Percentiles rank a stretch among this genome's conserved stretches.
These are phyloP conservation scores for Plasmodium gonderi DNA, from an alignment of 169 alveolate species.

Conservation along the genomic window DNA sequence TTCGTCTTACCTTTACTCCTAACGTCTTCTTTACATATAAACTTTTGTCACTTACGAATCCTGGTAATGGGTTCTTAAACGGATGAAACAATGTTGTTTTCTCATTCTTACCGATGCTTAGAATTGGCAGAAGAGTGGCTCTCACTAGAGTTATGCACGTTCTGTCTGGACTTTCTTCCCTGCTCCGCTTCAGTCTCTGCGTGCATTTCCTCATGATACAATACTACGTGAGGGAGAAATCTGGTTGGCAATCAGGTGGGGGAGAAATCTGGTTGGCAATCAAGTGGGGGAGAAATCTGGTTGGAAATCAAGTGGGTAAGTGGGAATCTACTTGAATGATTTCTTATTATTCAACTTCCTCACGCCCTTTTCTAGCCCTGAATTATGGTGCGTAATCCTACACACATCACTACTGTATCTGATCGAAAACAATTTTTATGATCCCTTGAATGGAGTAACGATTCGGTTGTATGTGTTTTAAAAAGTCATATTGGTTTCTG, in stretches of 20 bases:
- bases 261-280: neutral
- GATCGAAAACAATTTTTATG: too few relatives aligned
- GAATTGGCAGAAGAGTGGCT: constrained; percentile 58
- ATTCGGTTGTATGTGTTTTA: too few relatives aligned
- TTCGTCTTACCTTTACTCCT: constrained; percentile 51
- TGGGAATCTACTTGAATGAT: too few relatives aligned
- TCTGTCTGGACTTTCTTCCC: constrained; percentile 20
- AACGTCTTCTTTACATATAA: constrained; percentile 27
- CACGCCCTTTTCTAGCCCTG: too few relatives aligned
- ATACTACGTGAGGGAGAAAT: neutral
- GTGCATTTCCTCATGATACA: constrained; percentile 32
- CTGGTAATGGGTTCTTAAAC: constrained; percentile 59
- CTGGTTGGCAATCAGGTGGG: neutral
- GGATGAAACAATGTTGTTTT: constrained; percentile 66
- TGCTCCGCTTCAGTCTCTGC: constrained; percentile 12
- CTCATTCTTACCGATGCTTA: constrained; percentile 53
- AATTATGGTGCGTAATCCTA: too few relatives aligned
- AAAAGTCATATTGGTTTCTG: too few relatives aligned
- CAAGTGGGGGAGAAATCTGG: neutral
- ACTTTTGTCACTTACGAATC: constrained; percentile 41
- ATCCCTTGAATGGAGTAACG: too few relatives aligned
- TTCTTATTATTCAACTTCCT: too few relatives aligned
- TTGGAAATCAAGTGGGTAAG: too few relatives aligned
- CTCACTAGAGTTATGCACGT: constrained; percentile 50
- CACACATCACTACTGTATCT: too few relatives aligned